Evolutionary conservation across 2,329 filamentous ascomycete genomes (phyloP).

Genomic region (Aspergillus aculeatinus): DNA sequence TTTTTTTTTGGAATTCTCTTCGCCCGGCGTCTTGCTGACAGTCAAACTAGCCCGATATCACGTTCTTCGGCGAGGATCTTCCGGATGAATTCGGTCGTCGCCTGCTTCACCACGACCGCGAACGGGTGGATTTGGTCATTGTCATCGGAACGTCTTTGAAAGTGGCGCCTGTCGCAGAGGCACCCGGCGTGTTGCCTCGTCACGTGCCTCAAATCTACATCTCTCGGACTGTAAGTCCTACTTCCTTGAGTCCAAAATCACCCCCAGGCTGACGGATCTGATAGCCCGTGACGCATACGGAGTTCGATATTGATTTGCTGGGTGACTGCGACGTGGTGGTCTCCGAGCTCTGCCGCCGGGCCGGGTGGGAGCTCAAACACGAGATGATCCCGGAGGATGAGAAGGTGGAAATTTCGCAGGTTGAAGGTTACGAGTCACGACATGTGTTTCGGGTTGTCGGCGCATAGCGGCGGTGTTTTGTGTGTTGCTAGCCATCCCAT

Average conservation of each 20-base stretch:
- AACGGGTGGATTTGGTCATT: constrained; percentile 81
- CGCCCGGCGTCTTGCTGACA: constrained; percentile 11
- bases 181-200: constrained; percentile 76
- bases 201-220: constrained; percentile 88
- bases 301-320: constrained; percentile 95
- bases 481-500: constrained; percentile 19
- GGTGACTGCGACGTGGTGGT: constrained; percentile 93
- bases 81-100: constrained; percentile 79
- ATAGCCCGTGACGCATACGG: constrained; percentile 77
- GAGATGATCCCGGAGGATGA: constrained; percentile 76
- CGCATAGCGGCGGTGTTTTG: constrained; percentile 40
- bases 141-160: constrained; percentile 96
- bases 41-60: constrained; percentile 73
- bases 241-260: neutral
- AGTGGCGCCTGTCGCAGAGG: constrained; percentile 90
- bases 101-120: constrained; percentile 76
- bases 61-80: constrained; percentile 91
- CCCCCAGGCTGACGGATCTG: constrained; percentile 10
- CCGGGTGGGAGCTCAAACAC: constrained; percentile 77
- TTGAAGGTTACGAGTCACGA: constrained; percentile 50
- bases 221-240: constrained; percentile 63
- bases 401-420: constrained; percentile 55
- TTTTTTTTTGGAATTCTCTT: neutral
- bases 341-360: constrained; percentile 76
- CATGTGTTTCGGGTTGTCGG: constrained; percentile 43